A percentile compares a stretch with the other conserved stretches of the same genome.
phyloP scores from a whole-genome alignment of 441 rosid species.

The Syzygium syzygioides region DNA sequence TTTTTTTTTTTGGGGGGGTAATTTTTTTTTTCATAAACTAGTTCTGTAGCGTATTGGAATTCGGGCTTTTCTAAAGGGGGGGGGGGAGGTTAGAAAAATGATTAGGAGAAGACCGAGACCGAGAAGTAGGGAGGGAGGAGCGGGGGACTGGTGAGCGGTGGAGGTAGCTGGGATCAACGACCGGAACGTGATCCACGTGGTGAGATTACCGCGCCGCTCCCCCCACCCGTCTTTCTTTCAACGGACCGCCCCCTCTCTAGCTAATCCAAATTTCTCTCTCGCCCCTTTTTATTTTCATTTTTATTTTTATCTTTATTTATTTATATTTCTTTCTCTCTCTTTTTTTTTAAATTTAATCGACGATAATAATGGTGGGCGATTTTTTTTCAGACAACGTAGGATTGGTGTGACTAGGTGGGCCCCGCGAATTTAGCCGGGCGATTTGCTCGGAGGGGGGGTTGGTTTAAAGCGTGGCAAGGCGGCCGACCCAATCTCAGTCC shows the following conservation, averaged over 20 bases:
- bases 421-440: not conserved
- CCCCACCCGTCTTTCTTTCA: not conserved
- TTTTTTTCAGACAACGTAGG: not conserved
- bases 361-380: not conserved
- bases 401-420: not conserved
- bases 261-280: not conserved
- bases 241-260: not conserved
- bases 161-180: not conserved
- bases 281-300: fast-evolving
- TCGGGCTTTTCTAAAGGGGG: not conserved
- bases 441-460: not conserved
- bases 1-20: not conserved
- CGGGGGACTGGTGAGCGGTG: not conserved
- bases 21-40: not conserved
- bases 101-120: no score
- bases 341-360: not conserved
- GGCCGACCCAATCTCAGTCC: not conserved
- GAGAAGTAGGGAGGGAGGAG: no score
- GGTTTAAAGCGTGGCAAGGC: not conserved
- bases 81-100: not conserved
- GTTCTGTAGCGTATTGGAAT: not conserved
- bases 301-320: not conserved
- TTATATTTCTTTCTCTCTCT: not conserved
- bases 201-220: not conserved
- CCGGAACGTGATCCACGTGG: not conserved